Base-by-base conservation (phyloP, 2,329 filamentous ascomycete species). In the Aspergillus unguis region DNA sequence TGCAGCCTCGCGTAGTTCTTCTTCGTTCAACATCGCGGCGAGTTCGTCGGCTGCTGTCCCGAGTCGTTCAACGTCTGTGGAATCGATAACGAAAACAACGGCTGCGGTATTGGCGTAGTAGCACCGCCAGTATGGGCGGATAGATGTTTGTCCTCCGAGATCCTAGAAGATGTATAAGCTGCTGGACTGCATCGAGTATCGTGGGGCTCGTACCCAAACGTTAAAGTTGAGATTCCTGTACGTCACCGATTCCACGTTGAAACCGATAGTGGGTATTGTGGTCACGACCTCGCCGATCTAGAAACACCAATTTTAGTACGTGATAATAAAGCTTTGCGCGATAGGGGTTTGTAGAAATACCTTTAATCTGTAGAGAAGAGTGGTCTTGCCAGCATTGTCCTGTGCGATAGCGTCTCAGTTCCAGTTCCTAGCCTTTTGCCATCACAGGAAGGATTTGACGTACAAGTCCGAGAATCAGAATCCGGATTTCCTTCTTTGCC, bases 161-260 rank as follows among this genome's bases (percentile, higher is more conserved):
- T 97, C 92, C 86, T 89, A 46, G 49, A 56, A 46, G 52, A 29
- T 32, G 35, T 9, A 31, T 48, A 8, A 48, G 43, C 28, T 17
- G 17, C 17, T 17, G 9, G 28, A 35, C 23, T 48, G 33, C 53
- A 44, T 7, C 26, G n/a, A 31, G 6, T 25, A 23, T 25, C 8
- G 6, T 23, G n/a, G 25, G 28, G 41, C 27, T 28, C 42, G 17
- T 86, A 90, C 87, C 94, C 94, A 99, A 67, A 99, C 94, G 69
- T 97, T 97, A 73, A 99, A 95, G 74, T 96, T 96, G 57, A 99
- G 82, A 71, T 96, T 97, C 74, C 92, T 92, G 80, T 99, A 99
- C 64, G 91, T 94, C 59, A 99, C 94, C 25, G 91, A 96, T 76
- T 99, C 94, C 65, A 99, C 94, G 73, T 99, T 99, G 81, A 99